Percentiles rank a stretch among this genome's conserved stretches.
Evolutionary conservation across 495 filamentous ascomycete species (phyloP).

Genomic region (Penicillium soppii): DNA sequence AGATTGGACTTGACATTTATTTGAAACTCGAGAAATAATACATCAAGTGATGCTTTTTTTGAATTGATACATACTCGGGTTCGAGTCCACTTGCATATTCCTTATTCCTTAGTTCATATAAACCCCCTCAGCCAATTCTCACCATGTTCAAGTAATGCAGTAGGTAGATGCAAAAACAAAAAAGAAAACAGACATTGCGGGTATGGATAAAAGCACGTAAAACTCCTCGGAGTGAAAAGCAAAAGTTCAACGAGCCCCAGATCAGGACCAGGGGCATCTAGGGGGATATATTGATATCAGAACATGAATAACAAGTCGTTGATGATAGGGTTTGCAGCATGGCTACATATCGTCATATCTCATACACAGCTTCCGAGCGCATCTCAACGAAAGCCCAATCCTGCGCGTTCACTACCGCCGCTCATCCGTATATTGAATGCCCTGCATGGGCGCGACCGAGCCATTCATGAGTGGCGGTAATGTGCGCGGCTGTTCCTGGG

Average conservation of each 20-base stretch:
- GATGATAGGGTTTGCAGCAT: slow-evolving; percentile 19
- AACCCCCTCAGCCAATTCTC: too few species aligned
- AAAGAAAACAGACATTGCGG: slow-evolving; percentile 19
- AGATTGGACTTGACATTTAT: too few species aligned
- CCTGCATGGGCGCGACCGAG: slow-evolving; percentile 54
- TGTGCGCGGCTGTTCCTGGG: slow-evolving; percentile 49
- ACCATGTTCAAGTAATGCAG: background rate
- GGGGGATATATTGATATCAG: slow-evolving; percentile 20
- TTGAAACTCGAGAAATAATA: too few species aligned
- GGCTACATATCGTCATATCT: slow-evolving; percentile 32
- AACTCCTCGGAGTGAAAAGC: slow-evolving; percentile 9
- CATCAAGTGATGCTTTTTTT: background rate
- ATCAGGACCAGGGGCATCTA: slow-evolving; percentile 7
- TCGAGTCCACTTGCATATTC: background rate
- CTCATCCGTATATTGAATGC: slow-evolving; percentile 56
- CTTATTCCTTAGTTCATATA: background rate
- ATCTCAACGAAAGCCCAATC: background rate
- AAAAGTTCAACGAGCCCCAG: background rate
- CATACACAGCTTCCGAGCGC: slow-evolving; percentile 14
- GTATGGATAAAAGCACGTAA: slow-evolving; percentile 23
- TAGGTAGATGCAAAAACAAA: slow-evolving; percentile 1
- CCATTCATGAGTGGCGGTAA: slow-evolving; percentile 53
- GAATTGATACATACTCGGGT: background rate
- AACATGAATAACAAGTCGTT: slow-evolving; percentile 13
- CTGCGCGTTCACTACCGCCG: slow-evolving; percentile 31